Evolutionary conservation across 2,329 filamentous ascomycete species (phyloP).

Genomic region (Shiraia sp.): DNA sequence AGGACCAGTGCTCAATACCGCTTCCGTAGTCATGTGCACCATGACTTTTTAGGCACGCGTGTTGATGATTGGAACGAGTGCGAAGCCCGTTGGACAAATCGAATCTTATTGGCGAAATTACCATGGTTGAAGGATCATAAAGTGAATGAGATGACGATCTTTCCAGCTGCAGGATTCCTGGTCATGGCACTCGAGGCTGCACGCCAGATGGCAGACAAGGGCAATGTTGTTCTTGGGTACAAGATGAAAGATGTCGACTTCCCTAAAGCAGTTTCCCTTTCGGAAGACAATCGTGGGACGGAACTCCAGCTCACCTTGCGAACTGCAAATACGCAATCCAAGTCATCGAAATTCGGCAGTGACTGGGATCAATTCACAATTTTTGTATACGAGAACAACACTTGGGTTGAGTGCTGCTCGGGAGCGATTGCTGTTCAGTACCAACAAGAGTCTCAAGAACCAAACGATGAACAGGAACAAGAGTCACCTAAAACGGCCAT

Average conservation of each 20-base stretch:
- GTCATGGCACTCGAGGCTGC: constrained; percentile 32
- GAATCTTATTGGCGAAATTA: constrained; percentile 15
- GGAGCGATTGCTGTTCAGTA: constrained; percentile 19
- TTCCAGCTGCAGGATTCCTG: constrained; percentile 32
- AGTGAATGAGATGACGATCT: constrained; percentile 19
- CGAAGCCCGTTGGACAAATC: constrained; percentile 17
- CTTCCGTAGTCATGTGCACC: constrained; percentile 7
- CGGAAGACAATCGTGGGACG: constrained; percentile 7
- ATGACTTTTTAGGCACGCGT: constrained; percentile 28
- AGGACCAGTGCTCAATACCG: constrained; percentile 12
- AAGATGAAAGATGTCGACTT: constrained; percentile 11
- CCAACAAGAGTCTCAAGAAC: not conserved
- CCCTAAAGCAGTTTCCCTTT: constrained; percentile 4
- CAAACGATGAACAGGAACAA: not conserved
- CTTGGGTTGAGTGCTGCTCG: constrained; percentile 30
- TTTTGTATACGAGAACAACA: constrained; percentile 7
- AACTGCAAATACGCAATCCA: not conserved
- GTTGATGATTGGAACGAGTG: constrained; percentile 14
- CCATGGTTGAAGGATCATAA: constrained; percentile 31
- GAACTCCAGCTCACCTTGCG: constrained; percentile 16
- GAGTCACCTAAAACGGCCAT: not conserved
- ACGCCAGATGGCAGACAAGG: constrained; percentile 1
- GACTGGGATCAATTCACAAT: constrained; percentile 13
- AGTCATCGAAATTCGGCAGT: not conserved
- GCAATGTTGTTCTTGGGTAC: not conserved